Evolutionary conservation across 2,329 filamentous ascomycete genomes (phyloP), one percentile per base, ranked within the genome.

Genomic region (Ceratocystis diversiconidia): DNA sequence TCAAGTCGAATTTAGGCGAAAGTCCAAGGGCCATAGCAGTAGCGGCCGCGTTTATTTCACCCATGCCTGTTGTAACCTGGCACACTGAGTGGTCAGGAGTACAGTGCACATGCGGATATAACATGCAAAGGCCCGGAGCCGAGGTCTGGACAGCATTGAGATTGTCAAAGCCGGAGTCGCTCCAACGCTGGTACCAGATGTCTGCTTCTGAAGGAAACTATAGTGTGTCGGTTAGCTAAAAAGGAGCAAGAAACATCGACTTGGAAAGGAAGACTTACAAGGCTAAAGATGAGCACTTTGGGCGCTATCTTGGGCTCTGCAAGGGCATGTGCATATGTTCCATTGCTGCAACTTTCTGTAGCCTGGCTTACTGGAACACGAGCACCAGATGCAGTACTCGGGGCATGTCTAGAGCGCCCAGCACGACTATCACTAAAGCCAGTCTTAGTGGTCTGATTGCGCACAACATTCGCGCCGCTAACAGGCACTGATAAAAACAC

Each of bases 1-100:
- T 79, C 12, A 91, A 78, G 73, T 90, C 79, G 73, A 91, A 89
- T 10, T 76, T 71, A 1, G 76, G 72, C 0, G 83, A 87, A 15
- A 85, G 78, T n/a, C 82, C 76, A 8, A 90, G 77, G 0, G 87
- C 82, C 60, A 80, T 80, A 68, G 88, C 79, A 0, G 85, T 85
- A 5, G 81, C 75, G 0, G 88, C 88, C 0, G 88, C 86, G 72
- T 91, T 92, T 76, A 91, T 89, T 74, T 90, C 87, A 8, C 80
- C 79, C 73, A 87, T 85, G 65, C 87, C 87, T 1, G 84, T 83
- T 7, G 84, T 83, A 59, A 89, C 70, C 71, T 90, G 87, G 74
- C 88, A 91, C 61, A 91, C 76, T 2, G 79, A 77, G 36, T 80
- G 77, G 69, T 84, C 75, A 10, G 75, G 74, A 0, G 82, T 85